These are phyloP conservation scores for Populus davidiana DNA, from an alignment of 345 rosid genomes.

Conservation along the genomic window DNA sequence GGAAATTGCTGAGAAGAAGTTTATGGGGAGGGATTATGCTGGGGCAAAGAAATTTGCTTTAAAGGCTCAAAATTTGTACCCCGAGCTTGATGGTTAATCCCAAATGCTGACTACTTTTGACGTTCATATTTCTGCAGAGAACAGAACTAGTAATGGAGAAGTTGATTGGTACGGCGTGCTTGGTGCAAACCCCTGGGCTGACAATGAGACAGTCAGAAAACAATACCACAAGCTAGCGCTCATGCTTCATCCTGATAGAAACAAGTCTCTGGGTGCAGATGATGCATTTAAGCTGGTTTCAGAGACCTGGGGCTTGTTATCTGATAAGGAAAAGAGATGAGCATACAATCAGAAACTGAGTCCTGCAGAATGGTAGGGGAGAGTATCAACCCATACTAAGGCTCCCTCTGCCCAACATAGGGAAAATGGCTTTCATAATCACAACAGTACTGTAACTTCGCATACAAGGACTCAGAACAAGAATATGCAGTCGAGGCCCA, in stretches of 20 bases:
- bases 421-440: slow-evolving; percentile 47
- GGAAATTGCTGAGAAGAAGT: slow-evolving; percentile 45
- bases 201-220: slow-evolving; percentile 39
- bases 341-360: slow-evolving; percentile 60
- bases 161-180: slow-evolving; percentile 42
- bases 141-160: slow-evolving; percentile 34
- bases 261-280: slow-evolving; percentile 46
- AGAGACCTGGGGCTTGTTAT: slow-evolving; percentile 43
- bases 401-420: slow-evolving; percentile 34
- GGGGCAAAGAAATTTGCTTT: slow-evolving; percentile 44
- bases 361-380: slow-evolving; percentile 29
- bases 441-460: slow-evolving; percentile 25
- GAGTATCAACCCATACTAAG: slow-evolving; percentile 30
- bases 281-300: slow-evolving; percentile 42
- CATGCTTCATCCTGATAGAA: slow-evolving; percentile 48
- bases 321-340: slow-evolving; percentile 32
- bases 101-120: slow-evolving; percentile 37
- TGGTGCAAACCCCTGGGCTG: slow-evolving; percentile 37
- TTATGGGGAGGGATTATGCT: slow-evolving; percentile 30
- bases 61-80: slow-evolving; percentile 47
- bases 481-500: slow-evolving; percentile 15
- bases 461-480: slow-evolving; percentile 29
- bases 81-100: slow-evolving; percentile 40
- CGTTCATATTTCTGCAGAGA: slow-evolving; percentile 38
- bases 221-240: slow-evolving; percentile 42